A percentile compares a stretch with the other conserved stretches of the same genome.
Conservation (phyloP, 768 basidiomycete species). For the Boletus vermiculosoides region DNA sequence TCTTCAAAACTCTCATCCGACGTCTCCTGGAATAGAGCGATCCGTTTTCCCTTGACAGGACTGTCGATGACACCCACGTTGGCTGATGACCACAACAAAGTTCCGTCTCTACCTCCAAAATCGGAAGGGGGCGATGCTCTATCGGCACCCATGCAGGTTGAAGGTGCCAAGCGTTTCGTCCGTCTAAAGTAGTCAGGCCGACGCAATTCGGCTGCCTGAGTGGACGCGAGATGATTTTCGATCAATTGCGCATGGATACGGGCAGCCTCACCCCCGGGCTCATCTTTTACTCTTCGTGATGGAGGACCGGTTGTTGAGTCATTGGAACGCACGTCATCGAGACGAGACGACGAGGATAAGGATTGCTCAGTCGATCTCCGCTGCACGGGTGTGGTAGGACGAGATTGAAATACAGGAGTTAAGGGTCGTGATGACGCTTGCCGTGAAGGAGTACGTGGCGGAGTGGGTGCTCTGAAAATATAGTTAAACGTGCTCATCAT, state of each 20-base stretch:
- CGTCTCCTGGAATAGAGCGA: slow-evolving; percentile 78
- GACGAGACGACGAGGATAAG: background rate
- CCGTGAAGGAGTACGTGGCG: slow-evolving; percentile 15
- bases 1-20: slow-evolving; percentile 85
- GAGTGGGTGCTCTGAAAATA: slow-evolving; percentile 17
- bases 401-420: slow-evolving; percentile 13
- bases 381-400: slow-evolving; percentile 14
- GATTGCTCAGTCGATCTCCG: background rate
- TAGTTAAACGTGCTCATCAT: background rate
- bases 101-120: slow-evolving; percentile 8
- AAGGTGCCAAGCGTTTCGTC: slow-evolving; percentile 42
- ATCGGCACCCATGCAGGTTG: slow-evolving; percentile 34
- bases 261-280: slow-evolving; percentile 55
- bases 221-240: slow-evolving; percentile 48
- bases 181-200: slow-evolving; percentile 75
- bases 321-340: background rate
- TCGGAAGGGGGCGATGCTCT: slow-evolving; percentile 11
- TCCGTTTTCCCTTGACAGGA: slow-evolving; percentile 67
- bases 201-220: slow-evolving; percentile 56
- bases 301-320: background rate
- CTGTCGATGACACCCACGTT: slow-evolving; percentile 65
- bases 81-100: slow-evolving; percentile 22
- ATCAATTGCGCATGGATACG: slow-evolving; percentile 55
- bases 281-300: slow-evolving; percentile 12
- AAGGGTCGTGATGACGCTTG: slow-evolving; percentile 16